phyloP scores from a whole-genome alignment of 2,329 filamentous ascomycete species.

The Botrytis fabae region DNA sequence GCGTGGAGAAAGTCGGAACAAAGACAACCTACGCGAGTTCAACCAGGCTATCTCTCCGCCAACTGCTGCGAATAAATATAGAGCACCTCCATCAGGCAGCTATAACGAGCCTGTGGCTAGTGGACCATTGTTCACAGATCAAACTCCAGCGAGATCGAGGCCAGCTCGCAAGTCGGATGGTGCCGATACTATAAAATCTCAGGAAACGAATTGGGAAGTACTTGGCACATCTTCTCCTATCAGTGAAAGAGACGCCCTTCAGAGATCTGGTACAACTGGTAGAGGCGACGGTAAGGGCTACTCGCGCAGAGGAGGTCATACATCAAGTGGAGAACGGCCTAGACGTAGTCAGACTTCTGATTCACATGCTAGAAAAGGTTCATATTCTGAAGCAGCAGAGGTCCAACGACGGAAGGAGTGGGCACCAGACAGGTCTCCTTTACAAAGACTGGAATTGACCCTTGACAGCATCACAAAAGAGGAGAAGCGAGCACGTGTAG shows the following conservation, averaged over 20 bases:
- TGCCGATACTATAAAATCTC: conserved; percentile 27
- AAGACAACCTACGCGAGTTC: conserved; percentile 45
- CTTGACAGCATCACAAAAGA: conserved; percentile 93
- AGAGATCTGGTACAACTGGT: conserved; percentile 16
- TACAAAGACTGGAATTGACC: conserved; percentile 90
- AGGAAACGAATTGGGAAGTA: conserved; percentile 33
- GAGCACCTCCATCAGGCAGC: conserved; percentile 55
- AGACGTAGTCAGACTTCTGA: conserved; percentile 28
- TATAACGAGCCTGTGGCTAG: conserved; percentile 53
- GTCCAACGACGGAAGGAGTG: conserved; percentile 55
- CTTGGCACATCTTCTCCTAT: conserved; percentile 24
- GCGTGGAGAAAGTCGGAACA: conserved; percentile 45
- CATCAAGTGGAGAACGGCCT: conserved; percentile 27
- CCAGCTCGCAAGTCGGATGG: conserved; percentile 39
- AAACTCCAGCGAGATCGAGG: conserved; percentile 37
- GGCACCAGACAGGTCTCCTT: conserved; percentile 81
- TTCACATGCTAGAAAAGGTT: conserved; percentile 41
- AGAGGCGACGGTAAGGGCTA: conserved; percentile 33
- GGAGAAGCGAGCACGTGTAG: conserved; percentile 82
- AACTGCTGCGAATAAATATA: conserved; percentile 61
- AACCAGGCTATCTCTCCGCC: conserved; percentile 43
- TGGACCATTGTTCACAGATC: conserved; percentile 40
- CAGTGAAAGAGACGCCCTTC: conserved; percentile 15
- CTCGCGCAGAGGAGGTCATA: conserved; percentile 25
- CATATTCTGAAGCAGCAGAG: conserved; percentile 39